A percentile compares a stretch with the other conserved stretches of the same genome.
Conservation (phyloP, 208 protist genomes). For the Trypanosoma congolense region DNA sequence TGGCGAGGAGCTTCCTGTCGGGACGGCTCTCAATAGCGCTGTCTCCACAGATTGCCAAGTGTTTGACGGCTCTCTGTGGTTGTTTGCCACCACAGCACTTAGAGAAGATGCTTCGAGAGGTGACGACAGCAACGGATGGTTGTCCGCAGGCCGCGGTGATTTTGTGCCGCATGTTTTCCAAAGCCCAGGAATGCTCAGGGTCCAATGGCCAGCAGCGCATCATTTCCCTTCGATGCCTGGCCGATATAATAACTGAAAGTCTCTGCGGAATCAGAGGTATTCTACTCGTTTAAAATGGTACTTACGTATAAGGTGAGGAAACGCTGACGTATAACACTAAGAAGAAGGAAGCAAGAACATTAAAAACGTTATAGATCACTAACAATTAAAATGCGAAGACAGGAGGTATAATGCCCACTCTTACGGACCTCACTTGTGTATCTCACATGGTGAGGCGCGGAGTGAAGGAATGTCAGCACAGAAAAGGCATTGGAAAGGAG, state of each 20-base stretch:
- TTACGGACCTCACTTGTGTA: no score
- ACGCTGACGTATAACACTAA: not conserved
- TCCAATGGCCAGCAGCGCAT: not conserved
- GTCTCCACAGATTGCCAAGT: slow-evolving; percentile 16
- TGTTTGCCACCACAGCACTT: slow-evolving; percentile 15
- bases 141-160: not conserved
- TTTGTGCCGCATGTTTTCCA: slow-evolving; percentile 4
- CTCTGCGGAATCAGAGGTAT: slow-evolving; percentile 12
- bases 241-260: slow-evolving; percentile 12
- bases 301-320: not conserved
- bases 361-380: no score
- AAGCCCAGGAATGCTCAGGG: slow-evolving; percentile 2
- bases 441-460: no score
- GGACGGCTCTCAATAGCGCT: slow-evolving; percentile 23
- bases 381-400: no score
- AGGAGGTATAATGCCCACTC: no score
- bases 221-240: slow-evolving; percentile 2
- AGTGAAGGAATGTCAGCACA: no score
- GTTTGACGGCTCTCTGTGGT: slow-evolving; percentile 15
- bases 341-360: not conserved
- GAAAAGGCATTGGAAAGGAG: no score
- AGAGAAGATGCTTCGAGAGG: slow-evolving; percentile 6
- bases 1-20: slow-evolving; percentile 21
- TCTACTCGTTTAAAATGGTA: slow-evolving; percentile 13
- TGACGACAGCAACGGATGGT: not conserved